phyloP scores from a whole-genome alignment of 257 asterid species.

The Ilex asprella region DNA sequence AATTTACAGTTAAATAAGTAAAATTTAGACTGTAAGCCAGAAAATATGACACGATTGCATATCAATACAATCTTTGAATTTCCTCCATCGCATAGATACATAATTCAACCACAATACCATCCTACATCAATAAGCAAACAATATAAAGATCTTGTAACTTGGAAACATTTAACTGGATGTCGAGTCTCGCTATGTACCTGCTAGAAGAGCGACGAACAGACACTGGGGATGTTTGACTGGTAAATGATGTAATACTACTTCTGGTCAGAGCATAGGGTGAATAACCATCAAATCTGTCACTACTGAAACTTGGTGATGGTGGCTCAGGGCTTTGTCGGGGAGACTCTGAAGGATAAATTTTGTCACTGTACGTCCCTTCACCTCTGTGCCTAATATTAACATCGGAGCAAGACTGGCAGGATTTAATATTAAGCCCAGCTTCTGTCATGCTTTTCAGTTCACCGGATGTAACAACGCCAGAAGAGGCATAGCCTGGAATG shows the following conservation, averaged over 20 bases:
- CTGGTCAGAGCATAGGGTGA: background rate
- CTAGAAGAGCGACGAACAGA: constrained; percentile 48
- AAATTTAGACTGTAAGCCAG: too few relatives aligned
- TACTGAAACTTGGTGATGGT: constrained; percentile 69
- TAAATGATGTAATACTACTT: constrained; percentile 39
- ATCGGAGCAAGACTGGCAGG: constrained; percentile 54
- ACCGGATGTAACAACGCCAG: constrained; percentile 24
- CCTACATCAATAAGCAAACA: too few relatives aligned
- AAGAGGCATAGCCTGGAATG: constrained; percentile 28
- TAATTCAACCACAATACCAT: too few relatives aligned
- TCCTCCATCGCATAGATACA: too few relatives aligned
- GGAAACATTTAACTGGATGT: too few relatives aligned
- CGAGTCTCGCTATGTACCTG: constrained; percentile 34
- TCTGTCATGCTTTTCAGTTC: constrained; percentile 18
- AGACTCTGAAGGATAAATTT: constrained; percentile 74
- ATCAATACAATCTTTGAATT: too few relatives aligned
- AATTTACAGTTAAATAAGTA: too few relatives aligned
- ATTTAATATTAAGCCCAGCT: constrained; percentile 21
- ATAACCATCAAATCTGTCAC: constrained; percentile 48
- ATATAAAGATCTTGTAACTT: too few relatives aligned
- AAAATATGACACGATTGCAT: too few relatives aligned
- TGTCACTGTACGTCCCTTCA: constrained; percentile 40
- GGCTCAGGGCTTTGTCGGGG: constrained; percentile 73
- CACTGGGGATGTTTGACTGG: constrained; percentile 38
- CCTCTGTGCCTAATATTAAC: constrained; percentile 26